A percentile compares a stretch with the other conserved stretches of the same genome.
Conservation (phyloP, 345 rosid species). For the Bretschneidera sinensis region DNA sequence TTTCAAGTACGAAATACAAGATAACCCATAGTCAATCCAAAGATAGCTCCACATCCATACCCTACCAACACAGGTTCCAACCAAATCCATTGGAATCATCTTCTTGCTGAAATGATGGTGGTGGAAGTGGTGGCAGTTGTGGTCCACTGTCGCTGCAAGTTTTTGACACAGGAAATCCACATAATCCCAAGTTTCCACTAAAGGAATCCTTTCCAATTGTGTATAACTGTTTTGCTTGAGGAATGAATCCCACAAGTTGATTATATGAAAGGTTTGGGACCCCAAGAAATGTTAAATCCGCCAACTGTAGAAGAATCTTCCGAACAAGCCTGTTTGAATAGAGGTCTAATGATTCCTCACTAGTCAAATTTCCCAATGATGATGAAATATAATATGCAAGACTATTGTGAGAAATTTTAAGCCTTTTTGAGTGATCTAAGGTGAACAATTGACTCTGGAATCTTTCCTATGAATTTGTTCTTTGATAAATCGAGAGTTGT, state of each 20-base stretch:
- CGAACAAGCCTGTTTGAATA: conserved; percentile 20
- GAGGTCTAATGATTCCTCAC: conserved; percentile 18
- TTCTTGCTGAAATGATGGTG: background rate
- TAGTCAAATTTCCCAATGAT: too few species aligned
- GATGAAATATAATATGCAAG: conserved; percentile 7
- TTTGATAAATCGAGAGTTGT: too few species aligned
- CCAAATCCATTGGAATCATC: conserved; percentile 1
- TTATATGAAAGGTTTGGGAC: conserved; percentile 14
- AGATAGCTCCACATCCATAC: conserved; percentile 6
- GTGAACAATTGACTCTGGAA: conserved; percentile 18
- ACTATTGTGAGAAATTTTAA: conserved; percentile 24
- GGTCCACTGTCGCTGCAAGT: background rate
- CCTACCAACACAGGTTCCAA: conserved; percentile 10
- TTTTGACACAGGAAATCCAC: too few species aligned
- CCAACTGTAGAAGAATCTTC: conserved; percentile 14
- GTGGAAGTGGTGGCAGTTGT: too few species aligned
- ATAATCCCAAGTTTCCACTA: too few species aligned
- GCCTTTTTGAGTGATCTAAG: conserved; percentile 15
- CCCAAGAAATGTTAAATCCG: background rate
- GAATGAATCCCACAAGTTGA: conserved; percentile 13
- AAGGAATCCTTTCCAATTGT: conserved; percentile 10
- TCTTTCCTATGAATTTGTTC: conserved; percentile 17
- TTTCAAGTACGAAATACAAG: too few species aligned
- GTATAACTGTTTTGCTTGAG: conserved; percentile 14
- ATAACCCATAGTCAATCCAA: too few species aligned